A percentile compares a stretch with the other conserved stretches of the same genome.
Evolutionary conservation across 768 basidiomycete species (phyloP).

Genomic region (Suillus lakei): DNA sequence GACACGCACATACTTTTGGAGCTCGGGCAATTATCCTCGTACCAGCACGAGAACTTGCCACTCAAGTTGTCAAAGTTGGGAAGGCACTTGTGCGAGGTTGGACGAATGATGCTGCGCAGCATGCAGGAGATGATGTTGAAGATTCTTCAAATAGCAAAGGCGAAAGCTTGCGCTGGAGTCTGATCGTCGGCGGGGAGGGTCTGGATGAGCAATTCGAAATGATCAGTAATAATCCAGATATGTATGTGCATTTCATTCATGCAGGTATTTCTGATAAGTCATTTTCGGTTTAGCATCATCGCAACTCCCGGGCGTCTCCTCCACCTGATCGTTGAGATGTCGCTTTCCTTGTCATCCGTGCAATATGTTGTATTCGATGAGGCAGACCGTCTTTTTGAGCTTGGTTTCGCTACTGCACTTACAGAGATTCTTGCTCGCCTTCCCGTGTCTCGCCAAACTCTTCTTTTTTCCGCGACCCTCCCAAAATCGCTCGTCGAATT

Average conservation of each 20-base stretch:
- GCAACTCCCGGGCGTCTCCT: constrained; percentile 97
- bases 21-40: constrained; percentile 87
- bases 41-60: constrained; percentile 91
- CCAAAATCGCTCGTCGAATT: constrained; percentile 97
- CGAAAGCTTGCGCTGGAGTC: constrained; percentile 82
- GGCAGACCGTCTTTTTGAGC: constrained; percentile 97
- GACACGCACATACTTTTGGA: constrained; percentile 80
- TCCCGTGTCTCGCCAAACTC: constrained; percentile 84
- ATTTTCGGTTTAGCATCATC: constrained; percentile 68
- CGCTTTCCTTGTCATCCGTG: constrained; percentile 82
- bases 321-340: constrained; percentile 98
- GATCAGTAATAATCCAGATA: constrained; percentile 92
- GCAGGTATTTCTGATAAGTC: constrained; percentile 14
- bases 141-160: constrained; percentile 51
- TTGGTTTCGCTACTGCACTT: constrained; percentile 94
- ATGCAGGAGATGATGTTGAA: constrained; percentile 69
- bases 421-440: constrained; percentile 92
- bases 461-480: constrained; percentile 95
- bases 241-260: constrained; percentile 60
- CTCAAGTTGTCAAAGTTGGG: constrained; percentile 93
- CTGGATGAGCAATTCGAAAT: constrained; percentile 96
- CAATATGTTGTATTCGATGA: constrained; percentile 97
- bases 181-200: constrained; percentile 95
- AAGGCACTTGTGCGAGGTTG: constrained; percentile 91
- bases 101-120: constrained; percentile 60